Evolutionary conservation across 371 early-diverging fungal genomes (phyloP).

Genomic region (Mortierella sp.): DNA sequence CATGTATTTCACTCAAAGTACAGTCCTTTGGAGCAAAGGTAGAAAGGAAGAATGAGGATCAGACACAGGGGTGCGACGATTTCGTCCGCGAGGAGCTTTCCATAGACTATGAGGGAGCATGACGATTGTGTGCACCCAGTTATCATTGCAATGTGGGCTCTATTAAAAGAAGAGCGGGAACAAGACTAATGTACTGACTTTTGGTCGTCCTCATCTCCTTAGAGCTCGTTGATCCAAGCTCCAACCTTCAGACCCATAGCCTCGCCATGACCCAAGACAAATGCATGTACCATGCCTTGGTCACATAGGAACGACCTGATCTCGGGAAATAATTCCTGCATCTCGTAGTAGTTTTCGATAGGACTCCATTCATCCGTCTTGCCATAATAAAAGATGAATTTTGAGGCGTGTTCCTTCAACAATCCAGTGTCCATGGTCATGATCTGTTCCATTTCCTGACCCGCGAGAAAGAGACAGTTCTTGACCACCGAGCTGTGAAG

Average conservation of each 20-base stretch:
- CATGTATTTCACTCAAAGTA: too few species aligned
- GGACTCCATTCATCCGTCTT: conserved; percentile 84
- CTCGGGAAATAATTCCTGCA: conserved; percentile 71
- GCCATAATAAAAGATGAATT: conserved; percentile 86
- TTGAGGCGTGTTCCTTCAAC: conserved; percentile 65
- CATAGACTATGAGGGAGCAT: too few species aligned
- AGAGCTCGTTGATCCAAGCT: conserved; percentile 46
- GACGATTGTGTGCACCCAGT: too few species aligned
- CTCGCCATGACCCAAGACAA: conserved; percentile 67
- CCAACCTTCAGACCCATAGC: conserved; percentile 49
- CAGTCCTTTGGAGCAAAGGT: too few species aligned
- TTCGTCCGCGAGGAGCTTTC: too few species aligned
- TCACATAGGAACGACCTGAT: conserved; percentile 72
- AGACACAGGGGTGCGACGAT: too few species aligned
- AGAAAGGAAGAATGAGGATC: too few species aligned
- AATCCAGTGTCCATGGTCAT: conserved; percentile 70
- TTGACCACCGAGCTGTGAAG: conserved; percentile 66
- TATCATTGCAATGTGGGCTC: too few species aligned
- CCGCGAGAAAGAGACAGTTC: conserved; percentile 76
- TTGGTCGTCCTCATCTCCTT: too few species aligned
- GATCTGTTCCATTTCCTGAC: conserved; percentile 79
- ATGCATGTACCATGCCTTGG: conserved; percentile 79
- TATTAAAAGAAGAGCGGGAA: too few species aligned
- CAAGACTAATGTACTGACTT: too few species aligned
- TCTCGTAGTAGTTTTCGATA: conserved; percentile 71